phyloP scores from a whole-genome alignment of 768 basidiomycete genomes.

The Leccinum subgranulosum region DNA sequence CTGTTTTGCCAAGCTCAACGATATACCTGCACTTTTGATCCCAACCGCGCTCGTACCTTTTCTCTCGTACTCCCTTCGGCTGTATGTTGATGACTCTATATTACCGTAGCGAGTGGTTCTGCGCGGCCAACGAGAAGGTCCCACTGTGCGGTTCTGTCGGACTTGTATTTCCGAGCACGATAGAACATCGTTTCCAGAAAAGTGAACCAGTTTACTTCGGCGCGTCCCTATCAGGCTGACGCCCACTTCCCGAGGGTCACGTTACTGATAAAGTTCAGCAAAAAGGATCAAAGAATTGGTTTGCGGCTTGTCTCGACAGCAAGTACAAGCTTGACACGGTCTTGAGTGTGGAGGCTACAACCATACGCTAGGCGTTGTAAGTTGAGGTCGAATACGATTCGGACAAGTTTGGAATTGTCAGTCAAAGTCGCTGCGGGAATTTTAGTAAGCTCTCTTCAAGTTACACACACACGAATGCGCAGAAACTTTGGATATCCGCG shows the following conservation, averaged over 20 bases:
- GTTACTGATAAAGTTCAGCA: neutral
- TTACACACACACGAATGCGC: conserved; percentile 16
- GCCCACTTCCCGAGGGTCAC: neutral
- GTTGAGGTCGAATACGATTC: neutral
- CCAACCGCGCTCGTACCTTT: too few species aligned
- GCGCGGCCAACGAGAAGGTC: neutral
- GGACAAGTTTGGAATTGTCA: neutral
- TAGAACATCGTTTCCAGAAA: neutral
- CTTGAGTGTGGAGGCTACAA: neutral
- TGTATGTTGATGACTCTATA: too few species aligned
- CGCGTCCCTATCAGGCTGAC: neutral
- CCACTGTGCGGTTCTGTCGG: neutral
- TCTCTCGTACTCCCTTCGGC: too few species aligned
- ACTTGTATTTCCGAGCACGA: neutral
- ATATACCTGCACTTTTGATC: too few species aligned
- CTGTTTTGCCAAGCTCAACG: too few species aligned
- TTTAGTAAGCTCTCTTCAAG: neutral
- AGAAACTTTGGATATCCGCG: conserved; percentile 6
- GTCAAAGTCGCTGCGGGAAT: conserved; percentile 1
- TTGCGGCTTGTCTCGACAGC: neutral
- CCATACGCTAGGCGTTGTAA: too few species aligned
- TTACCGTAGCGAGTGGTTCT: too few species aligned
- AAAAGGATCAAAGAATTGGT: neutral
- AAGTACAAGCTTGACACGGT: neutral
- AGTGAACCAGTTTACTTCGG: neutral